Evolutionary conservation across 306 rosid species (phyloP).

Genomic region (Quercus dentata): DNA sequence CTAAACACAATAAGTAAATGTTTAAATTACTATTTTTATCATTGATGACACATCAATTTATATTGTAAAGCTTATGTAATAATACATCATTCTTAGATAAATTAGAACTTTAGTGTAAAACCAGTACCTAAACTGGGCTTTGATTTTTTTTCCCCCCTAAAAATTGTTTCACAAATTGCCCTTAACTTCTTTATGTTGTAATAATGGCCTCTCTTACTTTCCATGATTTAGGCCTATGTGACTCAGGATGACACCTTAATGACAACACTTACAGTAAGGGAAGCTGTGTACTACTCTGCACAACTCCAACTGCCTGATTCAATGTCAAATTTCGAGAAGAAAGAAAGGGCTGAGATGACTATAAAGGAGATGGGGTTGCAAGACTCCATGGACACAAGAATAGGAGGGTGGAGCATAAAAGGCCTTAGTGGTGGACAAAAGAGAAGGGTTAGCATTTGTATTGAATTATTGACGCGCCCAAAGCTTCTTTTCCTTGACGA

Average conservation of each 20-base stretch:
- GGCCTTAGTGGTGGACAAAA: slow-evolving; percentile 70
- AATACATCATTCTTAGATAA: too few relatives aligned
- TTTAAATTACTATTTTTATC: too few relatives aligned
- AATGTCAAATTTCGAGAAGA: slow-evolving; percentile 58
- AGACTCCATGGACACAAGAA: slow-evolving; percentile 50
- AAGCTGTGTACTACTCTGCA: slow-evolving; percentile 58
- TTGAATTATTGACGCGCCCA: slow-evolving; percentile 59
- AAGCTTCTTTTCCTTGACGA: slow-evolving; percentile 74
- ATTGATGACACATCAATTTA: too few relatives aligned
- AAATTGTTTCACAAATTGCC: too few relatives aligned
- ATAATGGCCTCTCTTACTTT: neutral
- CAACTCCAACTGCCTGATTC: slow-evolving; percentile 57
- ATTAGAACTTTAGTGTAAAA: too few relatives aligned
- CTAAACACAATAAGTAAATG: too few relatives aligned
- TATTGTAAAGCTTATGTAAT: too few relatives aligned
- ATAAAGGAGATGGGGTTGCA: slow-evolving; percentile 65
- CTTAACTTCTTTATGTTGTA: neutral
- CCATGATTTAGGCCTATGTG: slow-evolving; percentile 48
- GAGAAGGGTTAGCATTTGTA: slow-evolving; percentile 76
- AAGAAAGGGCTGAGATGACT: slow-evolving; percentile 47
- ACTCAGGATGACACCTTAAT: slow-evolving; percentile 63
- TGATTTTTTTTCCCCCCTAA: too few relatives aligned
- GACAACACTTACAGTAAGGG: slow-evolving; percentile 51
- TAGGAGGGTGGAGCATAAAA: slow-evolving; percentile 53
- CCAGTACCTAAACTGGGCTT: too few relatives aligned